Conservation (phyloP, 768 basidiomycete species). For the Udeniomyces megalosporus region DNA sequence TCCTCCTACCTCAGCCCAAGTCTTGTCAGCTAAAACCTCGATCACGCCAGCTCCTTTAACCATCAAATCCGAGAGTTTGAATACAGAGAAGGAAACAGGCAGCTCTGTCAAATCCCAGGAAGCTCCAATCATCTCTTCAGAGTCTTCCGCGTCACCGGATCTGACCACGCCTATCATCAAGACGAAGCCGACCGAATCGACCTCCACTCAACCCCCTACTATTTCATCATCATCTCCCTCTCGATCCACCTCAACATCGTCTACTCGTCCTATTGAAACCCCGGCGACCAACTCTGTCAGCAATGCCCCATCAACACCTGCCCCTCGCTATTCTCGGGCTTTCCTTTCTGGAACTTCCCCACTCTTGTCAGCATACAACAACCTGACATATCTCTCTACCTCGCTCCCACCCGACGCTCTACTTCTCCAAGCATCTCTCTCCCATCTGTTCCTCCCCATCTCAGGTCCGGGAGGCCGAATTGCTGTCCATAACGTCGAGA, state of each 20-base stretch:
- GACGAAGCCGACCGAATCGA: too few relatives aligned
- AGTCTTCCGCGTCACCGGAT: background rate
- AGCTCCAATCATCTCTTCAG: background rate
- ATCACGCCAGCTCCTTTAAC: too few relatives aligned
- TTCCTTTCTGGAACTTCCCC: slow-evolving; percentile 31
- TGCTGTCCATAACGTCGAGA: slow-evolving; percentile 24
- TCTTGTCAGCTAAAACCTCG: too few relatives aligned
- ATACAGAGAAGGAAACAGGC: too few relatives aligned
- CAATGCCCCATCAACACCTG: background rate
- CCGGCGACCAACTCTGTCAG: background rate
- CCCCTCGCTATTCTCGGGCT: slow-evolving; percentile 29
- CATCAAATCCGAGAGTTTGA: too few relatives aligned
- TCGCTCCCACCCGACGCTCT: slow-evolving; percentile 25
- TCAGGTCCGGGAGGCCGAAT: slow-evolving; percentile 31
- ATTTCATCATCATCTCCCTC: background rate
- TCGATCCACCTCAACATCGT: background rate
- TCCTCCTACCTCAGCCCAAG: background rate
- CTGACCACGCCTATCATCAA: too few relatives aligned
- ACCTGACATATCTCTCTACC: slow-evolving; percentile 25
- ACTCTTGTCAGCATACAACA: slow-evolving; percentile 29
- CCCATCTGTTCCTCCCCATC: slow-evolving; percentile 30
- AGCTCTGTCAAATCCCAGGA: background rate
- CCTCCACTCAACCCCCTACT: background rate
- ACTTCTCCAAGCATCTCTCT: slow-evolving; percentile 25
- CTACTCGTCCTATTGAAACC: background rate